Base-by-base conservation (phyloP, 2,329 filamentous ascomycete genomes). In the Passalora sequoiae region DNA sequence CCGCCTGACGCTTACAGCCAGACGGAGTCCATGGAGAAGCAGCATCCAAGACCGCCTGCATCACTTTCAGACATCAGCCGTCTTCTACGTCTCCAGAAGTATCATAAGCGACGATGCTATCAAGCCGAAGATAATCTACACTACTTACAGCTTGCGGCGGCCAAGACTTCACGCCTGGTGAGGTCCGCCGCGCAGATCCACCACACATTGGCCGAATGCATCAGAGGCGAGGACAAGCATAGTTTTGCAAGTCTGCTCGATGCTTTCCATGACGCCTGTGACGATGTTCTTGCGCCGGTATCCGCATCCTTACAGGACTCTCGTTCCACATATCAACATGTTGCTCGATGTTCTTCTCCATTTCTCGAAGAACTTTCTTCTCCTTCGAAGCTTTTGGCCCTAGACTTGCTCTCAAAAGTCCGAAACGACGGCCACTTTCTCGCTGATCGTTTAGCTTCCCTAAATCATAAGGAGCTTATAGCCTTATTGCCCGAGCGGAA, bases 381-480 rank as follows among this genome's bases (percentile, higher is more conserved):
- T 44, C 81, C 84, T 50, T 81, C 87, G 43, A 76, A 86, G 60
- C 80, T 87, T 49, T 80, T 83, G 31, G 79, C 96, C 46, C 64
- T 96, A 46, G 78, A 81, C 50, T 91, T 97, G 60, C 69, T 97
- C 56, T 83, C 80, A 37, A 80, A 87, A 65, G 77, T 96, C 50
- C 81, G 91, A 56, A 89, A 84, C 51, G 89, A 95, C 63, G 83
- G 88, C 27, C 82, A 89, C 59, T 97, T 94, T 66, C 66, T 98
- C 64, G 87, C 91, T 59, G 81, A 85, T 51, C 80, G 89, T 53
- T 76, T 98, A 53, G 81, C 81, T 62, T 81, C 78, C 58, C 73
- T 98, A 54, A 82, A 81, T 43, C 79, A 82, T 46, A 70, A 80
- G 49, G 89, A 97, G 66, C 75, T 96, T 41, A 78, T 83, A 55